Evolutionary conservation across 2,329 filamentous ascomycete genomes (phyloP).

Genomic region (Boeremia exigua): DNA sequence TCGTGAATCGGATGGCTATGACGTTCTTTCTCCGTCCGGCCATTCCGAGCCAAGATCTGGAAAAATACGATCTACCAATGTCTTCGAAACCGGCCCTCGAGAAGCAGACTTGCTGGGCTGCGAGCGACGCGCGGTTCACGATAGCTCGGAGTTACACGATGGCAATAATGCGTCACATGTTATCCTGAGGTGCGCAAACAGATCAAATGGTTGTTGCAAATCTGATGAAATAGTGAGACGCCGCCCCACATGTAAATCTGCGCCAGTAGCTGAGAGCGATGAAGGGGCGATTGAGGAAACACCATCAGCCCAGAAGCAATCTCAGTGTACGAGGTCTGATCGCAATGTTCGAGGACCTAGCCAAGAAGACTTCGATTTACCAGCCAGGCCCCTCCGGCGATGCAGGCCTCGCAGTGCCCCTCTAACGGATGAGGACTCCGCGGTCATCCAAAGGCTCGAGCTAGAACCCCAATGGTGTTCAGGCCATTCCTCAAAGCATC

Average conservation of each 20-base stretch:
- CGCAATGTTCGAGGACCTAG: constrained; percentile 30
- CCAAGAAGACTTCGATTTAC: constrained; percentile 7
- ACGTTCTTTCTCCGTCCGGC: not conserved
- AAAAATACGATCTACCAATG: not conserved
- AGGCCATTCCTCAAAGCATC: not conserved
- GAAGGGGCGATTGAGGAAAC: constrained; percentile 14
- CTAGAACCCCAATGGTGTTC: not conserved
- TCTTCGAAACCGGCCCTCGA: not conserved
- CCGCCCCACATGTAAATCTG: constrained; percentile 16
- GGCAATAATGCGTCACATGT: not conserved
- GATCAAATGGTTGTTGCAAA: not conserved
- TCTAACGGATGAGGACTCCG: not conserved
- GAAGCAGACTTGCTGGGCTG: constrained; percentile 12
- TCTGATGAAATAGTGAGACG: constrained; percentile 26
- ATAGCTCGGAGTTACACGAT: constrained; percentile 2
- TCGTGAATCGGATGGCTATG: not conserved
- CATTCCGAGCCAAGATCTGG: not conserved
- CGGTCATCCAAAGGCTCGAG: not conserved
- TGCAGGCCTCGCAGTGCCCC: constrained; percentile 20
- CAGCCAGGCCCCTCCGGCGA: constrained; percentile 7
- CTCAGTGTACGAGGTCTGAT: constrained; percentile 24
- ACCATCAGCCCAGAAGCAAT: constrained; percentile 1
- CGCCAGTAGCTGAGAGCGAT: constrained; percentile 27
- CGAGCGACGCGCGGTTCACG: not conserved
- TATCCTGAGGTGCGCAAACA: constrained; percentile 8